Evolutionary conservation across 352 stramenopile species (phyloP).

Genomic region (Aphanomyces astaci): DNA sequence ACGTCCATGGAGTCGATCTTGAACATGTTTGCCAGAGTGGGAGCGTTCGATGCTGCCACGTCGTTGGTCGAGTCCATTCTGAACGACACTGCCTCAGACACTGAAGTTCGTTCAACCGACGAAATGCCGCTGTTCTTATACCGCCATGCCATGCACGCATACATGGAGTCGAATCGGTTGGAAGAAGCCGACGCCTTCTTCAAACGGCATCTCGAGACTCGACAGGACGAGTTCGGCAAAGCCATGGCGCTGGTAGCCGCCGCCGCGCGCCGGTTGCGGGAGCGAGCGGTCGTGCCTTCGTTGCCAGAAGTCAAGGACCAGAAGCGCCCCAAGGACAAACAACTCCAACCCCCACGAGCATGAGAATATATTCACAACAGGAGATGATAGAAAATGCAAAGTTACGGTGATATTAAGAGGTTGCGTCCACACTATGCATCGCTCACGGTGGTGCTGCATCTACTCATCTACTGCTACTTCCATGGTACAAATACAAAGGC

Average conservation of each 20-base stretch:
- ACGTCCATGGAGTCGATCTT: constrained; percentile 3
- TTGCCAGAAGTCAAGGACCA: background rate
- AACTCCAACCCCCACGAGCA: too few relatives aligned
- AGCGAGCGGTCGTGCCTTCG: background rate
- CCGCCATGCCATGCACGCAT: background rate
- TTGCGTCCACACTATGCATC: too few relatives aligned
- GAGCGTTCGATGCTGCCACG: background rate
- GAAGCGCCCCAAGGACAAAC: too few relatives aligned
- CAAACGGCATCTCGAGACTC: background rate
- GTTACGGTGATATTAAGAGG: too few relatives aligned
- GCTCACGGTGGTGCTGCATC: too few relatives aligned
- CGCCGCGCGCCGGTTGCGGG: background rate
- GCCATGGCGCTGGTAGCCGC: background rate
- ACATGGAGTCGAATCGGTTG: background rate
- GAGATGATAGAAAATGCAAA: too few relatives aligned
- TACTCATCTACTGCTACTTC: too few relatives aligned
- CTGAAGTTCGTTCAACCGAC: background rate
- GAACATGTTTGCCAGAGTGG: background rate
- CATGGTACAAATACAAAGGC: constrained; percentile 43
- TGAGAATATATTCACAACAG: too few relatives aligned
- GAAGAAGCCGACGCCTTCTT: background rate
- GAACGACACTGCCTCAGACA: background rate
- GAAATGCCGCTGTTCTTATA: too few relatives aligned
- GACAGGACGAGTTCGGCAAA: constrained; percentile 1
- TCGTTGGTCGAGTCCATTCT: background rate